Conservation (phyloP, 73 alveolate genomes). For the Uronychia setigera region DNA sequence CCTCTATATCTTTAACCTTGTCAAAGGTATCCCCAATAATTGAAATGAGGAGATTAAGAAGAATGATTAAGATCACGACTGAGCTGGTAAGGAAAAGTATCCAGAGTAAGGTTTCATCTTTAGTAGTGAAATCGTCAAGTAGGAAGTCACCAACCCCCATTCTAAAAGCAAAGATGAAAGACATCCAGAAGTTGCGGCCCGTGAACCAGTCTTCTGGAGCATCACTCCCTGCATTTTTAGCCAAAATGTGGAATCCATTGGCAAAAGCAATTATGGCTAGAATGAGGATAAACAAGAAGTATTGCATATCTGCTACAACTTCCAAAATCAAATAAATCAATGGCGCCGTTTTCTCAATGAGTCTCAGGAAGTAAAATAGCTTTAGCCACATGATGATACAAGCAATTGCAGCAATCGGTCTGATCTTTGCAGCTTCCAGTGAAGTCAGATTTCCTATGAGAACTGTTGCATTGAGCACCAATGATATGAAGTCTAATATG, state of each 20-base stretch:
- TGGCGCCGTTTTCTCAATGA: background rate
- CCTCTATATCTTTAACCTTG: too few relatives aligned
- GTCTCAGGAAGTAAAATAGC: conserved; percentile 5
- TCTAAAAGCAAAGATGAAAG: background rate
- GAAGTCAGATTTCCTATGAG: background rate
- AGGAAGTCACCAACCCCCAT: too few relatives aligned
- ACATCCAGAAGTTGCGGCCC: background rate
- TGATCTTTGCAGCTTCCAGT: background rate
- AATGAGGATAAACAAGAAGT: conserved; percentile 23
- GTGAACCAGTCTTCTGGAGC: background rate
- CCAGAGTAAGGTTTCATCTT: too few relatives aligned
- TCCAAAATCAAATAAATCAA: conserved; percentile 37
- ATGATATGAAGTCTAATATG: conserved; percentile 7
- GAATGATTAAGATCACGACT: too few relatives aligned
- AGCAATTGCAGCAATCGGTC: background rate
- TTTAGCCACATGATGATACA: background rate
- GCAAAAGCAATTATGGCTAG: conserved; percentile 38
- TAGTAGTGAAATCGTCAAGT: background rate
- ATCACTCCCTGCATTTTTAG: background rate
- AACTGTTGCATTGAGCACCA: background rate
- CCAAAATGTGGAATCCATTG: conserved; percentile 6
- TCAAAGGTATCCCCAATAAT: too few relatives aligned
- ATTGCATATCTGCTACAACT: conserved; percentile 25
- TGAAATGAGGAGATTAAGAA: too few relatives aligned
- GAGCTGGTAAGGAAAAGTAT: too few relatives aligned